Conservation (phyloP, 1,284 basidiomycete species). For the Taiwanofungus camphoratus region DNA sequence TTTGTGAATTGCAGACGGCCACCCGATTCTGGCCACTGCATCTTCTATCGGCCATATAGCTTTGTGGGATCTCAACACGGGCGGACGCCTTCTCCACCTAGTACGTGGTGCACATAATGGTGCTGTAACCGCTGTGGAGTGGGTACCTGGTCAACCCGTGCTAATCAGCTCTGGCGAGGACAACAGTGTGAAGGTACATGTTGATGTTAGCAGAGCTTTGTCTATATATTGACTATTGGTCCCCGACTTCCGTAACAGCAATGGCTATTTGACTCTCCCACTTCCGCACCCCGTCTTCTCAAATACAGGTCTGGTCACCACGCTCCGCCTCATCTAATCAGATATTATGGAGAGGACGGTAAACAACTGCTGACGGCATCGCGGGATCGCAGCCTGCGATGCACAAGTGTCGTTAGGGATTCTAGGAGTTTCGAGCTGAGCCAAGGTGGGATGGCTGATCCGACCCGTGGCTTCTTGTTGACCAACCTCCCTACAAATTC, state of each 20-base stretch:
- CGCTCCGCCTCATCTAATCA: slow-evolving; percentile 84
- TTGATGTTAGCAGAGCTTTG: not conserved
- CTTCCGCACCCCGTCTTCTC: slow-evolving; percentile 78
- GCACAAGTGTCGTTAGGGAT: slow-evolving; percentile 90
- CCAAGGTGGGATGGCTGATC: slow-evolving; percentile 55
- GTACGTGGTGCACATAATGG: slow-evolving; percentile 85
- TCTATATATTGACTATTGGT: slow-evolving; percentile 1
- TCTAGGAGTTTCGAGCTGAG: slow-evolving; percentile 92
- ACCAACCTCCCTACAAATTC: slow-evolving; percentile 2
- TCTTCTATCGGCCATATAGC: slow-evolving; percentile 86
- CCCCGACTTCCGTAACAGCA: slow-evolving; percentile 48
- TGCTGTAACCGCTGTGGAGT: slow-evolving; percentile 74
- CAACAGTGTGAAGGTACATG: slow-evolving; percentile 83
- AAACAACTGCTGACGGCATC: slow-evolving; percentile 90
- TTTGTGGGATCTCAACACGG: slow-evolving; percentile 84
- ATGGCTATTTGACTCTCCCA: slow-evolving; percentile 96
- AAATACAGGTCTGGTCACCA: slow-evolving; percentile 94
- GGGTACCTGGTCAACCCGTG: slow-evolving; percentile 88
- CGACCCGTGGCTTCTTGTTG: not conserved
- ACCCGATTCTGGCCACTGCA: slow-evolving; percentile 80
- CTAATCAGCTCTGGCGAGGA: slow-evolving; percentile 86
- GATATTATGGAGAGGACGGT: slow-evolving; percentile 95
- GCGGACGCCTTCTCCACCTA: slow-evolving; percentile 78
- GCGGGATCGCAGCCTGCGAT: slow-evolving; percentile 82
- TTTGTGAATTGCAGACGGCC: slow-evolving; percentile 54